phyloP scores from a whole-genome alignment of 495 filamentous ascomycete species.

The Neurospora sp. region DNA sequence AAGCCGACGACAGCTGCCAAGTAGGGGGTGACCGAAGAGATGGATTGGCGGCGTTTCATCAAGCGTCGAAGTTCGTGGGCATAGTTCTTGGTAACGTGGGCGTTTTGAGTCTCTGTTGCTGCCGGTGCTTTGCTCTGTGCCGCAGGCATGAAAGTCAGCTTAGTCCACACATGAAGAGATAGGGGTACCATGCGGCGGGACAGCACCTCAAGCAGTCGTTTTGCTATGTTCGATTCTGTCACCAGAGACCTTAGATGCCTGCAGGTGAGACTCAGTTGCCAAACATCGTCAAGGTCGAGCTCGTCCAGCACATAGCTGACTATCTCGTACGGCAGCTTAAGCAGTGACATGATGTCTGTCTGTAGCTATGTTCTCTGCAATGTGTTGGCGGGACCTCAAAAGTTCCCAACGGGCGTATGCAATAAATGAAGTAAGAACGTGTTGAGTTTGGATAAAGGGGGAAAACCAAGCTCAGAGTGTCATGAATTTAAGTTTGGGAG shows the following conservation, averaged over 20 bases:
- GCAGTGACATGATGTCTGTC: slow-evolving; percentile 14
- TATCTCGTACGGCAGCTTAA: slow-evolving; percentile 51
- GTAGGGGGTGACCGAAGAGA: slow-evolving; percentile 53
- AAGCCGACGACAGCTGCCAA: slow-evolving; percentile 49
- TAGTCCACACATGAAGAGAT: background rate
- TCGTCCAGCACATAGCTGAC: slow-evolving; percentile 48
- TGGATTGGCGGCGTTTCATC: slow-evolving; percentile 50
- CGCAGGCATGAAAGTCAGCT: slow-evolving; percentile 9
- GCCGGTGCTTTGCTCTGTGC: slow-evolving; percentile 44
- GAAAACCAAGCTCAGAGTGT: too few species aligned
- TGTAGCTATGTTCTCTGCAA: background rate
- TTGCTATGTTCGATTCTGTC: slow-evolving; percentile 52
- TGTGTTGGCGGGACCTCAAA: background rate
- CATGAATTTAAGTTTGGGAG: too few species aligned
- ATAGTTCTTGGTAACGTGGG: slow-evolving; percentile 37
- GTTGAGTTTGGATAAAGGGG: too few species aligned
- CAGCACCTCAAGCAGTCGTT: slow-evolving; percentile 46
- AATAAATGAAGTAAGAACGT: background rate
- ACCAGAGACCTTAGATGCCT: slow-evolving; percentile 43
- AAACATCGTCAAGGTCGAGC: slow-evolving; percentile 42
- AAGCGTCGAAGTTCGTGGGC: slow-evolving; percentile 47
- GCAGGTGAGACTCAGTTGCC: slow-evolving; percentile 41
- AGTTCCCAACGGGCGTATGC: background rate
- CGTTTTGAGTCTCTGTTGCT: slow-evolving; percentile 48
- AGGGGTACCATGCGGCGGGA: background rate